Conservation (phyloP, 352 stramenopile species). For the Pythium periplocum region DNA sequence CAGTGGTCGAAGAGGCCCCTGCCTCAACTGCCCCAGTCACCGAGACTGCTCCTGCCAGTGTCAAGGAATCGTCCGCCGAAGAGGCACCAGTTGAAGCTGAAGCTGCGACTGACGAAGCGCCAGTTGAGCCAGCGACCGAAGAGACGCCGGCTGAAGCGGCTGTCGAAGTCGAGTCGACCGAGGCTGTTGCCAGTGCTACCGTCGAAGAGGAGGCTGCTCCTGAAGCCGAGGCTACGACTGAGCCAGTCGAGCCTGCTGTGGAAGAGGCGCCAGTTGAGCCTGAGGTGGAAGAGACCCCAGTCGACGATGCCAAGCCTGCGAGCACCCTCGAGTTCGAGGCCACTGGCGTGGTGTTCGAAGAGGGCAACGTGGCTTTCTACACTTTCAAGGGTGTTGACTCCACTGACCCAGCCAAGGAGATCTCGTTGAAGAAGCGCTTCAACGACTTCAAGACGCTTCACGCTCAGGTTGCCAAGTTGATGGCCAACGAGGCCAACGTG, state of each 20-base stretch:
- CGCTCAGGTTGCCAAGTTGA: constrained; percentile 38
- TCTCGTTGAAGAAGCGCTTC: constrained; percentile 61
- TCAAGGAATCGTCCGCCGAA: not conserved
- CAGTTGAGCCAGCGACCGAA: constrained; percentile 2
- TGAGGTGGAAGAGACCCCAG: constrained; percentile 15
- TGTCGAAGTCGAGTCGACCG: constrained; percentile 8
- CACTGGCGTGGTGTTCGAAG: constrained; percentile 34
- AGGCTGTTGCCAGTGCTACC: constrained; percentile 9
- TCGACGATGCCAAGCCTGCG: constrained; percentile 9
- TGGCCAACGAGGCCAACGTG: constrained; percentile 55
- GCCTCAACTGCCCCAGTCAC: not conserved
- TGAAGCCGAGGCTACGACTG: constrained; percentile 12
- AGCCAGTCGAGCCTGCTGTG: constrained; percentile 7
- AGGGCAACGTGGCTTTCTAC: constrained; percentile 58
- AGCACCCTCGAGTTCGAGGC: constrained; percentile 34
- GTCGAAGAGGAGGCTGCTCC: constrained; percentile 16
- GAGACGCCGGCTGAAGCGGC: not conserved
- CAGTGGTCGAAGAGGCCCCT: constrained; percentile 1
- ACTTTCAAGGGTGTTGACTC: constrained; percentile 44
- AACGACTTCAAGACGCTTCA: constrained; percentile 75
- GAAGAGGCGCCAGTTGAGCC: constrained; percentile 4
- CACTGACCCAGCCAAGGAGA: constrained; percentile 32
- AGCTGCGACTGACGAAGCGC: constrained; percentile 14
- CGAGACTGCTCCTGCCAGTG: too few species aligned
- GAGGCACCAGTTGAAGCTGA: constrained; percentile 13